Evolutionary conservation across 2,329 filamentous ascomycete genomes (phyloP).

Genomic region (Microsporum audouinii): DNA sequence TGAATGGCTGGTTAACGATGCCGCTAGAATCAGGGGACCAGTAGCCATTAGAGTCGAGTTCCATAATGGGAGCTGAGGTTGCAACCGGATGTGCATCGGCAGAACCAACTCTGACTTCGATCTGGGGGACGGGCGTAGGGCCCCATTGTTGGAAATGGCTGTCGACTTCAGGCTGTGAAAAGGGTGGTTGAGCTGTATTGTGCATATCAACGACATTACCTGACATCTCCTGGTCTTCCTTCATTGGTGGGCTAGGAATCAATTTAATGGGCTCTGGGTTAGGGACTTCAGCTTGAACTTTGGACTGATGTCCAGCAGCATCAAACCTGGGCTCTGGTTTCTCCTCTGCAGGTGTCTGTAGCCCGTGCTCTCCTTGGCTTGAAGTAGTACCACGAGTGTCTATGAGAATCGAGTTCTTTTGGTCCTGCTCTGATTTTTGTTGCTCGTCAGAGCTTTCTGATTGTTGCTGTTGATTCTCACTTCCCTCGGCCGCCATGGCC

Average conservation of each 20-base stretch:
- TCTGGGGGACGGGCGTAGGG: not conserved
- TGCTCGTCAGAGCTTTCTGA: constrained; percentile 1
- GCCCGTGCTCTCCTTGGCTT: not conserved
- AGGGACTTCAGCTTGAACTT: not conserved
- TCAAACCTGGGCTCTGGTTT: not conserved
- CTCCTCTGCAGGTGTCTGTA: not conserved
- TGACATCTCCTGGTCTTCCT: not conserved
- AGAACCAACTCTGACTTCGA: not conserved
- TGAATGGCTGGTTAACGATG: not conserved
- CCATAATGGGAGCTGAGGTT: not conserved
- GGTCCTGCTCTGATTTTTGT: not conserved
- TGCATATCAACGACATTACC: not conserved
- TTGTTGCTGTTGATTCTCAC: constrained; percentile 7
- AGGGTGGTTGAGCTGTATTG: not conserved
- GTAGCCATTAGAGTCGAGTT: not conserved
- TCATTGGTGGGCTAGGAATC: not conserved
- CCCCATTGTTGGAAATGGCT: not conserved
- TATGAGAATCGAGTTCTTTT: not conserved
- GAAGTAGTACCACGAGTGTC: not conserved
- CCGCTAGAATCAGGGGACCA: not conserved
- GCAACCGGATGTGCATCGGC: not conserved
- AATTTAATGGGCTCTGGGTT: not conserved
- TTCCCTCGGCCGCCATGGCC: not conserved
- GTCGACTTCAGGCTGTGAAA: not conserved
- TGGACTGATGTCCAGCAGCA: not conserved